Evolutionary conservation across 768 basidiomycete species (phyloP).

Genomic region (Amanita fuliginea): DNA sequence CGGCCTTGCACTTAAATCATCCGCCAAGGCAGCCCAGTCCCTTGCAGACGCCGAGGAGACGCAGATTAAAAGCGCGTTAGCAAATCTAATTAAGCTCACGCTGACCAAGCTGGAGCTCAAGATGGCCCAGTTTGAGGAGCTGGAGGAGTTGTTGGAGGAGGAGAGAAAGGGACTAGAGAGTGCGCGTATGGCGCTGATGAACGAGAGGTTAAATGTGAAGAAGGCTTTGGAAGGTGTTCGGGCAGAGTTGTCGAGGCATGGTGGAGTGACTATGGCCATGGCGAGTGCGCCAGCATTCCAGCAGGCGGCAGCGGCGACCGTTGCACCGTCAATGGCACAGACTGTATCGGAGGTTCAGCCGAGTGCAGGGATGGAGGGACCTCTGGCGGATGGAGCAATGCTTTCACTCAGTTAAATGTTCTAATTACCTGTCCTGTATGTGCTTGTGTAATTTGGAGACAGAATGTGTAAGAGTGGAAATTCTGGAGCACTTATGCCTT

Average conservation of each 20-base stretch:
- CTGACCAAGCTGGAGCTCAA: conserved; percentile 89
- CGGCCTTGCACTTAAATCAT: conserved; percentile 77
- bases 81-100: conserved; percentile 76
- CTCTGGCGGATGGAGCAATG: conserved; percentile 36
- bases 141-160: conserved; percentile 86
- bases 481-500: no score
- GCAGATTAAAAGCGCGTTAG: conserved; percentile 68
- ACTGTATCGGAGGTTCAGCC: conserved; percentile 33
- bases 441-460: no score
- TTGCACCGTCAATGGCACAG: conserved; percentile 3
- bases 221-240: conserved; percentile 61
- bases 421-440: neutral
- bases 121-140: conserved; percentile 88
- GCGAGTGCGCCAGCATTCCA: neutral
- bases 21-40: conserved; percentile 70
- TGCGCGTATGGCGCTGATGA: conserved; percentile 66
- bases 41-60: conserved; percentile 78
- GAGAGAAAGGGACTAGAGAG: conserved; percentile 82
- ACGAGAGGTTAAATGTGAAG: conserved; percentile 65
- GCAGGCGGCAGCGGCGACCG: neutral
- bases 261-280: conserved; percentile 14
- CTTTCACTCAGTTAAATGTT: conserved; percentile 1
- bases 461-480: no score
- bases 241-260: conserved; percentile 51
- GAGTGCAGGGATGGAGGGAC: conserved; percentile 43